A percentile compares a stretch with the other conserved stretches of the same genome.
phyloP scores from a whole-genome alignment of 192 early-diverging fungal species.

The Diversispora epigaea region DNA sequence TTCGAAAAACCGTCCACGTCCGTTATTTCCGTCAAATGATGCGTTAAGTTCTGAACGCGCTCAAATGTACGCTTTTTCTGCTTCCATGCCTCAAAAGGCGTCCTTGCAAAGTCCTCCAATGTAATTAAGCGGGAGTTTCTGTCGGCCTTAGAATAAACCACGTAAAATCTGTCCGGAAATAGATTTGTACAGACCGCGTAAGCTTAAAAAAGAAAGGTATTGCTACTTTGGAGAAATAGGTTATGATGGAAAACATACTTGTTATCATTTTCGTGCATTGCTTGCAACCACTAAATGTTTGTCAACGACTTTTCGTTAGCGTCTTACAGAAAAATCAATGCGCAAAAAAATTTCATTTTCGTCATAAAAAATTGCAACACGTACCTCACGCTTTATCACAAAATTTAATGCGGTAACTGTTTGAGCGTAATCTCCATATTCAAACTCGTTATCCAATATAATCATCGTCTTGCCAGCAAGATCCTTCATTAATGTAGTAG shows the following conservation, averaged over 20 bases:
- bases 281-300: constrained; percentile 25
- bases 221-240: not conserved
- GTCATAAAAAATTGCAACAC: not conserved
- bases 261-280: constrained; percentile 23
- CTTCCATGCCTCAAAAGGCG: constrained; percentile 21
- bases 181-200: constrained; percentile 1
- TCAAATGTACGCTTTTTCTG: constrained; percentile 24
- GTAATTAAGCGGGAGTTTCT: constrained; percentile 5
- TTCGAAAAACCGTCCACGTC: no score
- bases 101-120: constrained; percentile 20
- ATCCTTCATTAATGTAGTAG: constrained; percentile 32
- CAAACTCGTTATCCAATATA: constrained; percentile 27
- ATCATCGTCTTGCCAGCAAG: constrained; percentile 24
- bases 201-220: not conserved
- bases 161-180: constrained; percentile 20
- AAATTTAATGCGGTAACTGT: constrained; percentile 22
- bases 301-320: constrained; percentile 3
- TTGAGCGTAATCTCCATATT: constrained; percentile 22
- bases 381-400: constrained; percentile 18
- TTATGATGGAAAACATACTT: constrained; percentile 15
- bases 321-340: not conserved
- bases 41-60: constrained; percentile 20
- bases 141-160: constrained; percentile 16
- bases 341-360: not conserved
- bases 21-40: no score